Base-by-base conservation (phyloP, 352 stramenopile species). In the Saprolegnia parasitica region DNA sequence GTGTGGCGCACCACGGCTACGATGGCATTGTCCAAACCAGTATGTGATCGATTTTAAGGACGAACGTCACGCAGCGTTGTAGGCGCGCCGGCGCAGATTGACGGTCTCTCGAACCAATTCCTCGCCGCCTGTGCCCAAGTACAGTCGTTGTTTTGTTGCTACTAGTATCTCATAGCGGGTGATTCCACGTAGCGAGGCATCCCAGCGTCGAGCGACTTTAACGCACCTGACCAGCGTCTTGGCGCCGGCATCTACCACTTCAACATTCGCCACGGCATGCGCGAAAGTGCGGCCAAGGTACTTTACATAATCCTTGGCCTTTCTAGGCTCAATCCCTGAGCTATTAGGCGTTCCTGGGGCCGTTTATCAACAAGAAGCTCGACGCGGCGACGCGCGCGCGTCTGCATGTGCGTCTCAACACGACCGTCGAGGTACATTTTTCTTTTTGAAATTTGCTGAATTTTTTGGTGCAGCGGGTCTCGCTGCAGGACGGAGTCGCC, bases 161-260 rank as follows among this genome's bases (percentile, higher is more conserved):
- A 9, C n/a, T n/a, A n/a, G n/a, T n/a, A n/a, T 49, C 3, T 49
- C 42, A n/a, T n/a, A n/a, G 13, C 10, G 1, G 52, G 15, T 18
- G 10, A 11, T 49, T 32, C 26, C 39, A 32, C 26, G 20, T 56
- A 67, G 58, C 56, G 39, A 23, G 87, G 87, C 0, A 81, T 95
- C 5, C 80, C 78, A 15, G 73, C 78, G 8, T 87, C 80, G 0
- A 32, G 40, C 4, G 88, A 96, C 56, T 96, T 97, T 66, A 97
- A 97, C 67, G 78, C 80, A 26, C 87, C 88, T n/a, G 67, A 66
- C 9, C 79, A 77, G 18, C 76, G 89, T 18, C 74, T 79, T 45
- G 90, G 90, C 6, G 85, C 75, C 32, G 90, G 89, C 0, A 91
- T 81, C 49, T 97, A 96, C 71, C 76, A 95, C 65, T 96, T 97